A percentile compares a stretch with the other conserved stretches of the same genome.
Conservation (phyloP, 805 yeast genomes). For the Metschnikowia aberdeeniae region DNA sequence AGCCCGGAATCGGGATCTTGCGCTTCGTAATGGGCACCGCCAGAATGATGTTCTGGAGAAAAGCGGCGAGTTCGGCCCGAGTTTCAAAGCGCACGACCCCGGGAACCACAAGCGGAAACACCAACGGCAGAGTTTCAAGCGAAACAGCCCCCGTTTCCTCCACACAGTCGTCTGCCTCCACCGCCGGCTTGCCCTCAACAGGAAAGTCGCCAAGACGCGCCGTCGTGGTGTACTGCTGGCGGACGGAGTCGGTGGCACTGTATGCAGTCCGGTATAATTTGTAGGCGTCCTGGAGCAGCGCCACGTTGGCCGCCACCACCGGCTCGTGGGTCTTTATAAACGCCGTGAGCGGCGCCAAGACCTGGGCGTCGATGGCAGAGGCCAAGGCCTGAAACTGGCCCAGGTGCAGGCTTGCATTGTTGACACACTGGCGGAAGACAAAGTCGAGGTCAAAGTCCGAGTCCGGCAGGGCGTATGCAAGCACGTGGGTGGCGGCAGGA, state of each 20-base stretch:
- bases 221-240: conserved; percentile 27
- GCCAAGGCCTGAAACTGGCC: conserved; percentile 23
- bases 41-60: conserved; percentile 22
- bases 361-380: conserved; percentile 30
- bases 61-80: conserved; percentile 18
- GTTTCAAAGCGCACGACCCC: conserved; percentile 18
- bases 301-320: conserved; percentile 21
- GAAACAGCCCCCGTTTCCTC: background rate
- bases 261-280: conserved; percentile 24
- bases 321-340: conserved; percentile 38
- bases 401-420: conserved; percentile 11
- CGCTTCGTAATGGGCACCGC: conserved; percentile 26
- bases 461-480: background rate
- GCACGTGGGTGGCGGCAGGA: background rate
- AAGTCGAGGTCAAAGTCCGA: conserved; percentile 10
- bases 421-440: conserved; percentile 14
- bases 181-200: background rate
- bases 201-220: conserved; percentile 30
- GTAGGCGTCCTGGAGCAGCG: conserved; percentile 21
- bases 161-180: background rate
- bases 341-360: conserved; percentile 30
- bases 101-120: conserved; percentile 33
- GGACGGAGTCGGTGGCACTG: conserved; percentile 26
- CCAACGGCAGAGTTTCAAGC: conserved; percentile 5
- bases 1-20: conserved; percentile 39